phyloP scores from a whole-genome alignment of 345 rosid genomes.

The Cardamine chenopodiifolia region DNA sequence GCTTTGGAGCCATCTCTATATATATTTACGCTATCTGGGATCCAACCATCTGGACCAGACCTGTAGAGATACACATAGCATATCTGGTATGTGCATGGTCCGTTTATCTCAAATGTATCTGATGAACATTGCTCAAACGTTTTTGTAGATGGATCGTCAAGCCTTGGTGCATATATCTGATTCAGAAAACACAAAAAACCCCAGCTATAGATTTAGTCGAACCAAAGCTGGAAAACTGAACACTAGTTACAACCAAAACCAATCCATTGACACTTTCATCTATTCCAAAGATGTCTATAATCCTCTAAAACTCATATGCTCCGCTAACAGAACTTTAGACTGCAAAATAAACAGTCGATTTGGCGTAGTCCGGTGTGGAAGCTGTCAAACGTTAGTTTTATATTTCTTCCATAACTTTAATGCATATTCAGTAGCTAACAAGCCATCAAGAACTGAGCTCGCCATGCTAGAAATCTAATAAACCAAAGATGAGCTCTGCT shows the following conservation, averaged over 20 bases:
- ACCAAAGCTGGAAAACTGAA: conserved; percentile 1
- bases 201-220: background rate
- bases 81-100: conserved; percentile 75
- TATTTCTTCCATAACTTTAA: no score
- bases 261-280: conserved; percentile 2
- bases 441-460: conserved; percentile 3
- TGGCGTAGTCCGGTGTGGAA: background rate
- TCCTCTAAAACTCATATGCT: background rate
- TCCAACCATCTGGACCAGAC: conserved; percentile 85
- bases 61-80: conserved; percentile 84
- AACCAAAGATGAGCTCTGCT: conserved; percentile 13
- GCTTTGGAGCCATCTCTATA: conserved; percentile 48
- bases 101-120: conserved; percentile 68
- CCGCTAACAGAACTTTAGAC: background rate
- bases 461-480: background rate
- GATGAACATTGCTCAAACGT: conserved; percentile 81
- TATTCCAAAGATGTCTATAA: background rate
- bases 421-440: background rate
- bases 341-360: background rate
- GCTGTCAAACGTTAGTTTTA: no score
- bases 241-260: conserved; percentile 2
- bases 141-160: conserved; percentile 63
- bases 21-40: conserved; percentile 63
- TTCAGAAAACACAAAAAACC: conserved; percentile 21
- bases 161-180: conserved; percentile 76